A percentile compares a stretch with the other conserved stretches of the same genome.
Evolutionary conservation across 2,329 filamentous ascomycete genomes (phyloP).

Genomic region (Pyricularia grisea): DNA sequence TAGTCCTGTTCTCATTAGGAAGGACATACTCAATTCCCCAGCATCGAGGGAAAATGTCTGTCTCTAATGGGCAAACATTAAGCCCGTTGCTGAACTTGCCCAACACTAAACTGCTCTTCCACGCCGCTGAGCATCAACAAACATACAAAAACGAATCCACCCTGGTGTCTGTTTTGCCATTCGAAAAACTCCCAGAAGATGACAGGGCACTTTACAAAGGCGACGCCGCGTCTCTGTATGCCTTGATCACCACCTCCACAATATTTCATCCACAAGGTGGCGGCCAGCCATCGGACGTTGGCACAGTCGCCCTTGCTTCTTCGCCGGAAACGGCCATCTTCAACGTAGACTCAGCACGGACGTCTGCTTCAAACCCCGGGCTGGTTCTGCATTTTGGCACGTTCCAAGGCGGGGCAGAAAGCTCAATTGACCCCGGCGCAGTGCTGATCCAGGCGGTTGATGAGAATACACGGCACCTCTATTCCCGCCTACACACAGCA

Average conservation of each 20-base stretch:
- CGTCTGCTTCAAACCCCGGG: slow-evolving; percentile 35
- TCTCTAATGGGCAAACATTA: not conserved
- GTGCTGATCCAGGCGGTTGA: slow-evolving; percentile 50
- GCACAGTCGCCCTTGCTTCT: slow-evolving; percentile 33
- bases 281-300: slow-evolving; percentile 62
- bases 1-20: not conserved
- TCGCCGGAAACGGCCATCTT: slow-evolving; percentile 25
- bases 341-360: slow-evolving; percentile 46
- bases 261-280: slow-evolving; percentile 70
- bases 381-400: slow-evolving; percentile 58
- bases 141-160: not conserved
- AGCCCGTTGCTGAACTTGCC: not conserved
- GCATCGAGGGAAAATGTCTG: not conserved
- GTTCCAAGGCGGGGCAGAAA: slow-evolving; percentile 25
- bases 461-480: slow-evolving; percentile 46
- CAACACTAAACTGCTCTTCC: not conserved
- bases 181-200: not conserved
- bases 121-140: not conserved
- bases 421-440: slow-evolving; percentile 29
- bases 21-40: not conserved
- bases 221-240: not conserved
- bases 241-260: slow-evolving; percentile 44
- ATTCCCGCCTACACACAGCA: slow-evolving; percentile 63
- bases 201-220: not conserved
- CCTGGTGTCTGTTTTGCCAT: not conserved